phyloP scores from a whole-genome alignment of 176 grass and related monocot genomes.

The Urochloa ruziziensis region DNA sequence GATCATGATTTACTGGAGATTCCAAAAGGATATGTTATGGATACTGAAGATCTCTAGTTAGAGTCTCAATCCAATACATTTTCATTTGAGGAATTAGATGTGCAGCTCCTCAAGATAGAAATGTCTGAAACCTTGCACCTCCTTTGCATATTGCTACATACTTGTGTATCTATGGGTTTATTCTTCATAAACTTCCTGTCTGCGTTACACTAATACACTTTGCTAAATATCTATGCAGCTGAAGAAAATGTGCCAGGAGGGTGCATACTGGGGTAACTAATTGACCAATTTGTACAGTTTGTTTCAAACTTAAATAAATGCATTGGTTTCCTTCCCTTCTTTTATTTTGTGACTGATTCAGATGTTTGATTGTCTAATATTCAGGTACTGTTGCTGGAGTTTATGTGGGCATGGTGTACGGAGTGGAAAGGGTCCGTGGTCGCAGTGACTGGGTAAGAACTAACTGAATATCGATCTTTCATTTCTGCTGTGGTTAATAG shows the following conservation, averaged over 20 bases:
- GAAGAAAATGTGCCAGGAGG: slow-evolving; percentile 81
- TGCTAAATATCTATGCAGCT: slow-evolving; percentile 42
- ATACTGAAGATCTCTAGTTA: no score
- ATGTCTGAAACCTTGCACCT: not conserved
- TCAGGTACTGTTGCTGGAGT: slow-evolving; percentile 72
- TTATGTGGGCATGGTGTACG: slow-evolving; percentile 74
- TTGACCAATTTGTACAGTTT: not conserved
- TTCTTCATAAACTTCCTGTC: not conserved
- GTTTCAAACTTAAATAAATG: not conserved
- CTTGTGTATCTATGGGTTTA: not conserved
- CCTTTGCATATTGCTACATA: not conserved
- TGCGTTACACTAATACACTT: not conserved
- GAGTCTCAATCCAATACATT: not conserved
- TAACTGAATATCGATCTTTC: not conserved
- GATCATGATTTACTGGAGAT: not conserved
- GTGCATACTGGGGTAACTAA: slow-evolving; percentile 74
- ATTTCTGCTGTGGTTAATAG: not conserved
- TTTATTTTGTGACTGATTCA: not conserved
- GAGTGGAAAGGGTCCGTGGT: slow-evolving; percentile 71
- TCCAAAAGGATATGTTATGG: not conserved
- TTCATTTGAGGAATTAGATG: not conserved
- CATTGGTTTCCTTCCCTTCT: not conserved
- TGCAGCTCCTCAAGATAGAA: not conserved
- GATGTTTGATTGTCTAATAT: not conserved
- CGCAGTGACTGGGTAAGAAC: slow-evolving; percentile 64